Conservation (phyloP, 441 rosid genomes). For the Pelargonium fulgidum region DNA sequence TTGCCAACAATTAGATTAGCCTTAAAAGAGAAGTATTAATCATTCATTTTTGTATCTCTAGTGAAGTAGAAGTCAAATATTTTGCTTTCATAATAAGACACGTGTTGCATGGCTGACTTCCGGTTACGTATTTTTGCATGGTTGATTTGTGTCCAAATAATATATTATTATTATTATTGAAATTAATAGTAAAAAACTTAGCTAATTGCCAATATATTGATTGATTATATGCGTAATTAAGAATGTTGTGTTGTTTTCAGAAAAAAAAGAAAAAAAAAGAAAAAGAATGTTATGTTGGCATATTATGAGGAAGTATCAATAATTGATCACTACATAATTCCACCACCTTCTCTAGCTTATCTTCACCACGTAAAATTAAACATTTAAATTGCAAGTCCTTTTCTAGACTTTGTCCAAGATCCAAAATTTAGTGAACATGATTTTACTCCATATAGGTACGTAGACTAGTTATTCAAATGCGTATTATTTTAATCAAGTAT, state of each 20-base stretch:
- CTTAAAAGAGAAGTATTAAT: too few species aligned
- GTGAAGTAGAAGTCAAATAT: neutral
- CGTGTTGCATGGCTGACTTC: neutral
- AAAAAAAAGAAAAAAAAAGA: too few species aligned
- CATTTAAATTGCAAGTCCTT: neutral
- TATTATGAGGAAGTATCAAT: neutral
- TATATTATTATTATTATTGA: too few species aligned
- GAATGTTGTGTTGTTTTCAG: too few species aligned
- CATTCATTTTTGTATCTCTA: neutral
- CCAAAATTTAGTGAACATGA: neutral
- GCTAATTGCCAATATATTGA: neutral
- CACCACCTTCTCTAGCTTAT: neutral
- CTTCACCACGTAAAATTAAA: neutral
- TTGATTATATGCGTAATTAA: too few species aligned
- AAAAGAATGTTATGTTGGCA: neutral
- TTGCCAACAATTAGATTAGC: too few species aligned
- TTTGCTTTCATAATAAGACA: neutral
- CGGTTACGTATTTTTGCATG: neutral
- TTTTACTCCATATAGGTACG: too few species aligned
- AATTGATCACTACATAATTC: neutral
- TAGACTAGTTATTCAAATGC: too few species aligned
- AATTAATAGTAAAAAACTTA: neutral
- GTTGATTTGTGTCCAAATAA: neutral
- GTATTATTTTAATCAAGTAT: too few species aligned
- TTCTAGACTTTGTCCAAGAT: neutral